Evolutionary conservation across 441 rosid species (phyloP).

Genomic region (Pelargonium myrrhifolium): DNA sequence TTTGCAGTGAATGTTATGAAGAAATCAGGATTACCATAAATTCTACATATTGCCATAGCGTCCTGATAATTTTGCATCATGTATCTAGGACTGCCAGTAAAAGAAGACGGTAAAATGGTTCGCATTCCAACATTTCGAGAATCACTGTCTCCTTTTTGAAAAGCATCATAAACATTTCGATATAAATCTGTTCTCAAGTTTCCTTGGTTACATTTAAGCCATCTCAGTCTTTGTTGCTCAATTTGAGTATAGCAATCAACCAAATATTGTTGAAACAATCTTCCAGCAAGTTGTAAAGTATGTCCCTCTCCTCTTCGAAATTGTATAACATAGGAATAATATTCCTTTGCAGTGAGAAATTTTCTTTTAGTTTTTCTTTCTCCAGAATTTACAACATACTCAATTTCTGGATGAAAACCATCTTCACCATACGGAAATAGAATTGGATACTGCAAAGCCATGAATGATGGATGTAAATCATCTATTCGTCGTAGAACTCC

Average conservation of each 20-base stretch:
- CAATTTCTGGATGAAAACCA: neutral
- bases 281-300: neutral
- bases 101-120: neutral
- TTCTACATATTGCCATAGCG: constrained; percentile 3
- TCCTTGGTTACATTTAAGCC: neutral
- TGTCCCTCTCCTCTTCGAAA: neutral
- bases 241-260: neutral
- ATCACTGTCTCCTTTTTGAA: neutral
- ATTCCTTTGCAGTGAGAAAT: neutral
- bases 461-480: neutral
- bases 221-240: neutral
- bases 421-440: neutral
- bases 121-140: neutral
- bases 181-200: neutral
- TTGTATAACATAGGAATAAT: neutral
- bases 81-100: neutral
- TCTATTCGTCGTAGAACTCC: neutral
- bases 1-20: constrained; percentile 6
- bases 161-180: neutral
- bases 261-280: neutral
- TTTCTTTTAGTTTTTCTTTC: neutral
- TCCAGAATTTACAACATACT: too few species aligned
- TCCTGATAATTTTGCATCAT: neutral
- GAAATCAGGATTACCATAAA: neutral
- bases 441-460: neutral